Evolutionary conservation across 2,329 filamentous ascomycete genomes (phyloP), one percentile per base, ranked within the genome.

Genomic region (Dactylellina drechsleri): DNA sequence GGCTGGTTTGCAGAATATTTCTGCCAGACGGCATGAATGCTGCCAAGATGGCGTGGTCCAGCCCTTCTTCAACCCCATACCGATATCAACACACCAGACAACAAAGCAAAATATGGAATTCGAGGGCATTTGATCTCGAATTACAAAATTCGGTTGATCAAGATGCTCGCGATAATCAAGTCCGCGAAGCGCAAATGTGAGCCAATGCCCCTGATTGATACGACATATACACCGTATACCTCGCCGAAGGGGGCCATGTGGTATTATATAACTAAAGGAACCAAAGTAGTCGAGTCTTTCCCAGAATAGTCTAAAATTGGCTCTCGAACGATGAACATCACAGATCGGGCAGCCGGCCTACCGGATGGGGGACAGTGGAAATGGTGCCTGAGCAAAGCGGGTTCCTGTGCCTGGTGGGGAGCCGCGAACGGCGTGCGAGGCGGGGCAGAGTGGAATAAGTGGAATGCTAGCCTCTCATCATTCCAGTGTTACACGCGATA

Each of bases 391-490:
- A 13, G 40, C n/a, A 54, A 65, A 60, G 57, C 20, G n/a, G 40
- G 47, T 56, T 31, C 47, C 61, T 73, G 68, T 73, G 61, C 68
- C 68, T 73, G 68, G 28, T 47, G 41, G 61, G 23, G 23, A 56
- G 68, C 68, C 61, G 68, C 61, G 68, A 73, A 61, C 60, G 54
- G 60, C 61, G 41, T 56, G 61, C 41, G 43, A 56, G 40, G 68
- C 53, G 60, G 62, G 60, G 68, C n/a, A 47, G 18, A 41, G 20
- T 66, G 68, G 68, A 73, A 73, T 73, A 18, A 41, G 26, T 66
- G 68, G 68, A 73, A 73, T 73, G 68, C 68, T 62, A 73, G 56
- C 53, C 59, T 36, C 31, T 66, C 62, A 66, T 45, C 68, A 73
- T 73, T 73, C 68, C 68, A 66, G 56, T 61, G 36, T 53, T 59